phyloP scores from a whole-genome alignment of 2,329 filamentous ascomycete species.

The Diaporthe sp. region DNA sequence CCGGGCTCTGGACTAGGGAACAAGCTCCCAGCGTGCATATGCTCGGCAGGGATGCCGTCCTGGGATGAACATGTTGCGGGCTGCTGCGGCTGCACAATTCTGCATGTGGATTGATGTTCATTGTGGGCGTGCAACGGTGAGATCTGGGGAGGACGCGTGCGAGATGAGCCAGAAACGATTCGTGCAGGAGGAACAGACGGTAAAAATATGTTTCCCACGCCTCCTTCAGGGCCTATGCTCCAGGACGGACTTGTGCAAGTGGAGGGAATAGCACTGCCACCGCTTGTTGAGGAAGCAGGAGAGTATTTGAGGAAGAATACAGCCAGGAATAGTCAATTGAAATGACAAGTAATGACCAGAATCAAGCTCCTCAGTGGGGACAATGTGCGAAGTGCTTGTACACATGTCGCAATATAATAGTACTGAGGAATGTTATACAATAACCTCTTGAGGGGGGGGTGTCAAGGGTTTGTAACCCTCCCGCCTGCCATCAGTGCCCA shows the following conservation, averaged over 20 bases:
- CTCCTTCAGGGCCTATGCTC: background rate
- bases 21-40: slow-evolving; percentile 4
- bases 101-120: background rate
- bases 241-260: background rate
- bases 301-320: background rate
- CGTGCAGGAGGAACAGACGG: background rate
- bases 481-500: background rate
- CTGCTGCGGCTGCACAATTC: background rate
- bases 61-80: slow-evolving; percentile 1
- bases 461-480: slow-evolving; percentile 3
- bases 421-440: background rate
- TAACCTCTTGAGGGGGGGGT: background rate
- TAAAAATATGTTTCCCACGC: background rate
- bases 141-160: background rate
- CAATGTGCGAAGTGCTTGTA: background rate
- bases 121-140: background rate
- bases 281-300: background rate
- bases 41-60: slow-evolving; percentile 1
- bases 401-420: background rate
- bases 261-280: background rate
- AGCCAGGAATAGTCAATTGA: too few relatives aligned
- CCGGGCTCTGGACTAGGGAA: background rate
- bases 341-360: background rate
- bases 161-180: background rate
- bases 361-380: background rate